A percentile compares a stretch with the other conserved stretches of the same genome.
phyloP scores from a whole-genome alignment of 2,329 filamentous ascomycete species.

The Phyllosticta capitalensis region DNA sequence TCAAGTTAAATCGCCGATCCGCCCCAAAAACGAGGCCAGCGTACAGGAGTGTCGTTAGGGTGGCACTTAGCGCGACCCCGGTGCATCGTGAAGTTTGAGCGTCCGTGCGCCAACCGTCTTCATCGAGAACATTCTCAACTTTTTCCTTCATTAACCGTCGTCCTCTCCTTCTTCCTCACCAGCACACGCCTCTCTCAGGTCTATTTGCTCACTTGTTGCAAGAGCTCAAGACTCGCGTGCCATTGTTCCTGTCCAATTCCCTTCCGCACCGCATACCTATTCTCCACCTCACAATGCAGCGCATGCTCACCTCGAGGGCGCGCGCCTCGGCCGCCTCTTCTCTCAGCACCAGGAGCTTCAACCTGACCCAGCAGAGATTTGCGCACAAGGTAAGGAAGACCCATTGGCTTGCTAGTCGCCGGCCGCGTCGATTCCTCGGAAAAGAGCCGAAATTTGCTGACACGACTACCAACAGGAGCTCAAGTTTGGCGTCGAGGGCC shows the following conservation, averaged over 20 bases:
- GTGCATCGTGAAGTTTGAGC: not conserved
- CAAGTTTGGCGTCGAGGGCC: conserved; percentile 94
- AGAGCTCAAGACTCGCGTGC: conserved; percentile 7
- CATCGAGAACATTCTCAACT: conserved; percentile 5
- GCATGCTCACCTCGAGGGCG: conserved; percentile 74
- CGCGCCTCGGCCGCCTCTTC: conserved; percentile 72
- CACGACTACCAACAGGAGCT: conserved; percentile 57
- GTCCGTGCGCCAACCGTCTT: not conserved
- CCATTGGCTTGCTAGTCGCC: conserved; percentile 8
- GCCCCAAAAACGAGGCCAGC: not conserved
- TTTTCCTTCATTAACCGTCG: conserved; percentile 8
- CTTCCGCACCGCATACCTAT: not conserved
- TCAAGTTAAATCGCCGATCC: not conserved
- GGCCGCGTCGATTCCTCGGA: conserved; percentile 20
- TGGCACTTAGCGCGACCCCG: not conserved
- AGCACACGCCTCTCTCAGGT: conserved; percentile 2
- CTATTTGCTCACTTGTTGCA: not conserved
- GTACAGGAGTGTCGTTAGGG: not conserved
- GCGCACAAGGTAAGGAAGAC: conserved; percentile 74
- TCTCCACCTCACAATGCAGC: conserved; percentile 65
- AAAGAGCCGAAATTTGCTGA: conserved; percentile 6
- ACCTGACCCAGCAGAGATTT: conserved; percentile 84
- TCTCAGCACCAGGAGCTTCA: conserved; percentile 47
- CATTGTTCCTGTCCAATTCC: not conserved
- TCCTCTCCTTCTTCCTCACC: conserved; percentile 4